phyloP scores from a whole-genome alignment of 352 stramenopile species.

The Plasmopara halstedii region DNA sequence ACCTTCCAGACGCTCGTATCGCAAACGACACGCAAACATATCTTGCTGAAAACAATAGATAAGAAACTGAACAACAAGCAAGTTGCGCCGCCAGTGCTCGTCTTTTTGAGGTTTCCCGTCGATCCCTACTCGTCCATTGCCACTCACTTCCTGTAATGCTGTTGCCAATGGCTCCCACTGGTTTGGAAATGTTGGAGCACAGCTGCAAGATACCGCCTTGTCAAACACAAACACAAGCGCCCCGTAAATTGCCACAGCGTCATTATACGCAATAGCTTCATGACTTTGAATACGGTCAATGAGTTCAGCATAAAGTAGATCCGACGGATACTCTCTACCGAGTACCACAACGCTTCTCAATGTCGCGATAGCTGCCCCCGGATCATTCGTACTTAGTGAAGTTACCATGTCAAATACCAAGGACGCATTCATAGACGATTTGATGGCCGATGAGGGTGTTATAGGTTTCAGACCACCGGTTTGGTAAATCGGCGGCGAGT shows the following conservation, averaged over 20 bases:
- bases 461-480: slow-evolving; percentile 39
- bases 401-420: slow-evolving; percentile 80
- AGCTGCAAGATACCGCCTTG: slow-evolving; percentile 57
- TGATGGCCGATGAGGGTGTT: slow-evolving; percentile 44
- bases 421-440: slow-evolving; percentile 76
- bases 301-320: slow-evolving; percentile 72
- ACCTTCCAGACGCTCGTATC: slow-evolving; percentile 39
- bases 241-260: slow-evolving; percentile 69
- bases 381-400: slow-evolving; percentile 78
- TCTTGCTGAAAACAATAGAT: slow-evolving; percentile 77
- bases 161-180: slow-evolving; percentile 58
- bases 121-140: slow-evolving; percentile 22
- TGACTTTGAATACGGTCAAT: slow-evolving; percentile 73
- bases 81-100: slow-evolving; percentile 52
- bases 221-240: slow-evolving; percentile 81
- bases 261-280: slow-evolving; percentile 55
- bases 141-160: slow-evolving; percentile 50
- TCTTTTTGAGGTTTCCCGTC: slow-evolving; percentile 29
- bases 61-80: slow-evolving; percentile 77
- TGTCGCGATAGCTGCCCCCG: slow-evolving; percentile 62
- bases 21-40: slow-evolving; percentile 40
- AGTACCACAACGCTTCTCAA: slow-evolving; percentile 76
- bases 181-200: slow-evolving; percentile 51
- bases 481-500: slow-evolving; percentile 11
- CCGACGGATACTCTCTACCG: slow-evolving; percentile 75